phyloP scores from a whole-genome alignment of 2,329 filamentous ascomycete species.

The Blastomyces parvus region DNA sequence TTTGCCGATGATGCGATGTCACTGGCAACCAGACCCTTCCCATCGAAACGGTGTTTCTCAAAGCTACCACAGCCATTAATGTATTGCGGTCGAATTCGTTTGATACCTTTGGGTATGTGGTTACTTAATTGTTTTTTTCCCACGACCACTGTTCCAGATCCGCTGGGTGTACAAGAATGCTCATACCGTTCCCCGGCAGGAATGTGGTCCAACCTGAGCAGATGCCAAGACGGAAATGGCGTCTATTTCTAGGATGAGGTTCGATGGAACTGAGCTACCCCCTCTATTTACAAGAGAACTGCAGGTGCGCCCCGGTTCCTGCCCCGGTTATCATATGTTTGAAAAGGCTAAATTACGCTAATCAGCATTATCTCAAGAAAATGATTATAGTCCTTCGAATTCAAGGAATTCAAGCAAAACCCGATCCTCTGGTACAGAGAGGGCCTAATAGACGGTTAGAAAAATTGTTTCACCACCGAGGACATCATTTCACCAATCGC shows the following conservation, averaged over 20 bases:
- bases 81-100: not conserved
- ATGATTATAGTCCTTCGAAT: not conserved
- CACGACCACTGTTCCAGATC: not conserved
- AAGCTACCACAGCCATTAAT: not conserved
- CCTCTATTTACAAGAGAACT: not conserved
- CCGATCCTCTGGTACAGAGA: not conserved
- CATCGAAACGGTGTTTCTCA: no score
- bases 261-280: not conserved
- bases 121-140: not conserved
- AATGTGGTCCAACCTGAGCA: not conserved
- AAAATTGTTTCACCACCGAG: not conserved
- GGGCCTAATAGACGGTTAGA: not conserved
- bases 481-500: not conserved
- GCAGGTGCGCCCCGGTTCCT: not conserved
- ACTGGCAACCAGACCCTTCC: not conserved
- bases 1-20: not conserved
- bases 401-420: not conserved
- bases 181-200: not conserved
- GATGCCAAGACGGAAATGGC: conserved; percentile 1
- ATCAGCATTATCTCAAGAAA: not conserved
- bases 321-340: not conserved
- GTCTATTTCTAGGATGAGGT: not conserved
- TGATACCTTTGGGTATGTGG: not conserved
- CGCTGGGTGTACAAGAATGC: not conserved
- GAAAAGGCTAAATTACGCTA: not conserved